A percentile compares a stretch with the other conserved stretches of the same genome.
Evolutionary conservation across 257 asterid genomes (phyloP).

Genomic region (Vinca minor): DNA sequence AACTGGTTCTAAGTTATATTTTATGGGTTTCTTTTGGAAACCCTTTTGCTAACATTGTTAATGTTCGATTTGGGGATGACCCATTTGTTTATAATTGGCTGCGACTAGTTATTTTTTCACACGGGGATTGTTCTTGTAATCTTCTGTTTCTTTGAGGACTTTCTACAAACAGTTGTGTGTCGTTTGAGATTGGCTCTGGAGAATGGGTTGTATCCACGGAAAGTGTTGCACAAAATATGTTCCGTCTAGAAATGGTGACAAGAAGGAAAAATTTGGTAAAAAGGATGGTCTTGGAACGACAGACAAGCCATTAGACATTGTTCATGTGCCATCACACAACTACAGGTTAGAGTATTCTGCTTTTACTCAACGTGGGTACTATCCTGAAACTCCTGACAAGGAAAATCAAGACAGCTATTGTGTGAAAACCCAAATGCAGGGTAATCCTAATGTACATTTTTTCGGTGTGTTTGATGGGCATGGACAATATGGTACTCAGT

Average conservation of each 20-base stretch:
- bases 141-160: conserved; percentile 29
- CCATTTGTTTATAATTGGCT: conserved; percentile 20
- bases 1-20: conserved; percentile 1
- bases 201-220: conserved; percentile 86
- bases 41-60: conserved; percentile 2
- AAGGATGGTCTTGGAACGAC: conserved; percentile 39
- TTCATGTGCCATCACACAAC: conserved; percentile 74
- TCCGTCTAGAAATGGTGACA: conserved; percentile 48
- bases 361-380: conserved; percentile 66
- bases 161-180: conserved; percentile 39
- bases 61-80: conserved; percentile 14
- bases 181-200: conserved; percentile 19
- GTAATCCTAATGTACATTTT: conserved; percentile 84
- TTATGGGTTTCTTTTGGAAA: conserved; percentile 20
- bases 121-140: conserved; percentile 17
- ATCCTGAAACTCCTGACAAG: conserved; percentile 83
- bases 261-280: conserved; percentile 36
- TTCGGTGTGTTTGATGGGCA: conserved; percentile 98
- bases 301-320: conserved; percentile 41
- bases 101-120: conserved; percentile 24
- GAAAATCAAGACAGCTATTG: conserved; percentile 85
- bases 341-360: conserved; percentile 57
- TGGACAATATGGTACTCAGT: conserved; percentile 67
- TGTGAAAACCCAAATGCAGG: conserved; percentile 53
- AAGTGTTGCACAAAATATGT: conserved; percentile 64